These are phyloP conservation scores for Echium plantagineum DNA, from an alignment of 257 asterid genomes.

Conservation along the genomic window DNA sequence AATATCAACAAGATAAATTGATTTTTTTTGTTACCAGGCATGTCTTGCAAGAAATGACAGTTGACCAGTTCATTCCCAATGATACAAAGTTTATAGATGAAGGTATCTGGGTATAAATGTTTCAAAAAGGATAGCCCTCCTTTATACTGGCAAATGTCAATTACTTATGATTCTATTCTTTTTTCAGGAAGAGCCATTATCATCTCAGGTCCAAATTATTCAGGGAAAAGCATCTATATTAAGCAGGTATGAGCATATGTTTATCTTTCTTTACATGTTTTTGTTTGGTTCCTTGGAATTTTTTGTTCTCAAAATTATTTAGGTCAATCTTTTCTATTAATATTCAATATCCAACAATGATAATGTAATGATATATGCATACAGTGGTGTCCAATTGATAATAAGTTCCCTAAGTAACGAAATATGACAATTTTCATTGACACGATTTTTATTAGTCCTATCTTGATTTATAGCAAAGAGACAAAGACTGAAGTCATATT, in stretches of 20 bases:
- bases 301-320: background rate
- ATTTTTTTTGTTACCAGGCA: slow-evolving; percentile 52
- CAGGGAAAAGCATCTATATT: slow-evolving; percentile 89
- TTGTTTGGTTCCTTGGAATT: background rate
- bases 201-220: slow-evolving; percentile 95
- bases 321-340: background rate
- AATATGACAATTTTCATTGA: background rate
- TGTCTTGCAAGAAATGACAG: slow-evolving; percentile 95
- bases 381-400: background rate
- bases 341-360: background rate
- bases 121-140: background rate
- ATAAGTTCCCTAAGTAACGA: background rate
- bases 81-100: slow-evolving; percentile 72
- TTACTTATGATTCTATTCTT: slow-evolving; percentile 5
- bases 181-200: slow-evolving; percentile 68
- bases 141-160: background rate
- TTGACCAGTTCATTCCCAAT: slow-evolving; percentile 86
- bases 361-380: background rate
- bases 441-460: background rate
- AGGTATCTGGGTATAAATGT: slow-evolving; percentile 30
- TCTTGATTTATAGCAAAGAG: slow-evolving; percentile 1
- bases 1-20: slow-evolving; percentile 6
- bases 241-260: slow-evolving; percentile 55
- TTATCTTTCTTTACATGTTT: background rate
- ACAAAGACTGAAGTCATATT: slow-evolving; percentile 2